phyloP scores from a whole-genome alignment of 352 stramenopile genomes.

The Globisporangium orthogonon region DNA sequence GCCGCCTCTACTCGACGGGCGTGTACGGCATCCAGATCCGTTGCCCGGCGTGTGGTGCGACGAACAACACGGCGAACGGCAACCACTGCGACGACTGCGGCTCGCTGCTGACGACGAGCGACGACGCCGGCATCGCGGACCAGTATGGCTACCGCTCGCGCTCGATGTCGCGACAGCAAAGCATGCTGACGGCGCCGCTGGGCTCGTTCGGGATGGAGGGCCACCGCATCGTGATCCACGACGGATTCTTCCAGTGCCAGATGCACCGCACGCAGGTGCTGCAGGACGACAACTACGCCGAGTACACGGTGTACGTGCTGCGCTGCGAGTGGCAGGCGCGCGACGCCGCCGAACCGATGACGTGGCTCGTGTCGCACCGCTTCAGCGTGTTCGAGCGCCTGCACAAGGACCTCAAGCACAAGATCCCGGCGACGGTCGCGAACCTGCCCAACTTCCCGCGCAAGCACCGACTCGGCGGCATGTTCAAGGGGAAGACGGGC shows the following conservation, averaged over 20 bases:
- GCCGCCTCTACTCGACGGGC: constrained; percentile 62
- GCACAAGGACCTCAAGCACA: constrained; percentile 72
- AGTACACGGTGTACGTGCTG: constrained; percentile 88
- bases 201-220: constrained; percentile 77
- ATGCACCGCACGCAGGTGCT: constrained; percentile 84
- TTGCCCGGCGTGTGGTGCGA: constrained; percentile 77
- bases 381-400: constrained; percentile 69
- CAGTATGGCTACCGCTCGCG: constrained; percentile 58
- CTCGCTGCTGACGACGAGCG: constrained; percentile 75
- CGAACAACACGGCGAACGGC: constrained; percentile 85
- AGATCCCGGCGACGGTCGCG: constrained; percentile 58
- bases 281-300: constrained; percentile 86
- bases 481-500: constrained; percentile 81
- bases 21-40: constrained; percentile 85
- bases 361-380: constrained; percentile 66
- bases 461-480: constrained; percentile 79
- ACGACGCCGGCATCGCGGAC: constrained; percentile 34
- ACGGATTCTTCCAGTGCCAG: constrained; percentile 78
- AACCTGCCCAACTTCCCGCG: constrained; percentile 66
- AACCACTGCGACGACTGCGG: constrained; percentile 86
- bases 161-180: constrained; percentile 52
- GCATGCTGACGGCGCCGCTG: constrained; percentile 58
- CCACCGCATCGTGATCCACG: constrained; percentile 76
- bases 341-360: constrained; percentile 38
- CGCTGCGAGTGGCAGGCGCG: constrained; percentile 79